Evolutionary conservation across 208 protist genomes (phyloP).

Genomic region (Leptomonas seymouri): DNA sequence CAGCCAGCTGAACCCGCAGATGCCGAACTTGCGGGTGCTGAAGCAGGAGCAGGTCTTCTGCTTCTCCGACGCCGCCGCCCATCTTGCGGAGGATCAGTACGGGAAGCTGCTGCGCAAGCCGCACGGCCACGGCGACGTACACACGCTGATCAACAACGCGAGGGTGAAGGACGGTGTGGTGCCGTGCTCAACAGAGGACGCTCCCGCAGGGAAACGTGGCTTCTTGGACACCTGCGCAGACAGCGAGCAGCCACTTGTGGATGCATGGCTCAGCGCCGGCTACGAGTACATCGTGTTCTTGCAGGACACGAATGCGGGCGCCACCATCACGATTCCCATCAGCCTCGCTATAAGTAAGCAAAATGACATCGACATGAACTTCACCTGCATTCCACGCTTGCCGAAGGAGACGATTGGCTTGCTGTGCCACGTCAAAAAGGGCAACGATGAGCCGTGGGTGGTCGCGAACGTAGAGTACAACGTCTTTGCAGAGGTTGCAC

Average conservation of each 20-base stretch:
- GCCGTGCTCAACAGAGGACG: neutral
- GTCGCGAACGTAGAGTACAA: constrained; percentile 90
- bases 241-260: constrained; percentile 33
- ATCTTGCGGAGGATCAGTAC: constrained; percentile 70
- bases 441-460: constrained; percentile 30
- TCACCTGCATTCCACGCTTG: constrained; percentile 87
- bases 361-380: constrained; percentile 85
- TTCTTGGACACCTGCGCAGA: constrained; percentile 14
- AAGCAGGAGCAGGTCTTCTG: constrained; percentile 92
- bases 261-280: constrained; percentile 55
- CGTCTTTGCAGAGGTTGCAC: constrained; percentile 66
- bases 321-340: constrained; percentile 71
- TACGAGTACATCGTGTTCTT: constrained; percentile 88
- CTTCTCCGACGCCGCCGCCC: constrained; percentile 72
- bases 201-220: neutral
- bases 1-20: constrained; percentile 36
- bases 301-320: constrained; percentile 94
- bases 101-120: constrained; percentile 86
- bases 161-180: constrained; percentile 15
- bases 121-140: constrained; percentile 95
- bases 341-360: constrained; percentile 78
- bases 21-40: constrained; percentile 74
- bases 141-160: constrained; percentile 79
- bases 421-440: constrained; percentile 48
- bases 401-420: constrained; percentile 84